Conservation (phyloP, 2,329 filamentous ascomycete species). For the Exophiala mesophila region DNA sequence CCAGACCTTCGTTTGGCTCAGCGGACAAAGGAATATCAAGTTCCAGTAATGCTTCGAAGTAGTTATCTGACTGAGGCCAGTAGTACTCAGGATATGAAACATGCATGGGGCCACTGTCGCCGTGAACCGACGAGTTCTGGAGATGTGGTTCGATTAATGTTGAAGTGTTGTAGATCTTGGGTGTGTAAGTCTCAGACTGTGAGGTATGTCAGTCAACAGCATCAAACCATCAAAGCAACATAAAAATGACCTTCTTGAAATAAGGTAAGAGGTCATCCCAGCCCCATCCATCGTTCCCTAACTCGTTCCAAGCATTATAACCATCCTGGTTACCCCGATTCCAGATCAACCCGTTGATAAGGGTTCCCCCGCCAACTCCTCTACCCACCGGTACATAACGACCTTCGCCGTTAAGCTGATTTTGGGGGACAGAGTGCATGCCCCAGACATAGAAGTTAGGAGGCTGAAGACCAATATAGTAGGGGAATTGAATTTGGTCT, state of each 20-base stretch:
- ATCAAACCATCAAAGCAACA: background rate
- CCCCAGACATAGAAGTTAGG: slow-evolving; percentile 28
- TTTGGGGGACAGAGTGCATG: slow-evolving; percentile 27
- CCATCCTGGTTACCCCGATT: slow-evolving; percentile 36
- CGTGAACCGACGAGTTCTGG: slow-evolving; percentile 39
- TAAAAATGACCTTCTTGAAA: slow-evolving; percentile 40
- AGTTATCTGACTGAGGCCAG: slow-evolving; percentile 34
- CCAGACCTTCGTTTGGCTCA: slow-evolving; percentile 36
- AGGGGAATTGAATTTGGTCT: slow-evolving; percentile 26
- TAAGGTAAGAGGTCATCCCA: slow-evolving; percentile 46
- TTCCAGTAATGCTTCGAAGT: slow-evolving; percentile 35
- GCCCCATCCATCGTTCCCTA: slow-evolving; percentile 45
- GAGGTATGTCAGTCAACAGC: slow-evolving; percentile 10
- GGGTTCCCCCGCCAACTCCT: slow-evolving; percentile 37
- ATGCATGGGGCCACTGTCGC: slow-evolving; percentile 45
- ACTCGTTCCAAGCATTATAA: slow-evolving; percentile 42
- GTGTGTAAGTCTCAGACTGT: slow-evolving; percentile 38
- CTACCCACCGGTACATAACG: slow-evolving; percentile 27
- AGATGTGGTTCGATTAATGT: slow-evolving; percentile 33
- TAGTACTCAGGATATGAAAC: slow-evolving; percentile 43
- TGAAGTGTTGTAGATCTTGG: slow-evolving; percentile 31
- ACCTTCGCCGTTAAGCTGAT: slow-evolving; percentile 24
- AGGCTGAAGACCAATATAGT: slow-evolving; percentile 28
- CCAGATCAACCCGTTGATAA: slow-evolving; percentile 39
- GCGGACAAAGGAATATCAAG: slow-evolving; percentile 34